A percentile compares a stretch with the other conserved stretches of the same genome.
Conservation (phyloP, 768 basidiomycete genomes). For the Hydnomerulius pinastri region DNA sequence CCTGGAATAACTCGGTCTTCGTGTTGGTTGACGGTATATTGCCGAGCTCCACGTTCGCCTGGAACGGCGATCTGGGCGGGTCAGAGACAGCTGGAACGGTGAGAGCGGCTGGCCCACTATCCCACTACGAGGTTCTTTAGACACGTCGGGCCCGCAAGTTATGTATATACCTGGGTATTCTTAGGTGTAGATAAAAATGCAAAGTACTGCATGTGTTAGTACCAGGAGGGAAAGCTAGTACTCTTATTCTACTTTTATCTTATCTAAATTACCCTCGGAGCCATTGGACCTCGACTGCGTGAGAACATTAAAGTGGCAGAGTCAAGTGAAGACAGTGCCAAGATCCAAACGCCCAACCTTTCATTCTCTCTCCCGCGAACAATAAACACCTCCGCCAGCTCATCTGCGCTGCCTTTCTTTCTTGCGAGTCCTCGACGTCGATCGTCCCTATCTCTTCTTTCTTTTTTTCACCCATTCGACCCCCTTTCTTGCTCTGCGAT, state of each 20-base stretch:
- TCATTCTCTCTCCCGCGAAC: not conserved
- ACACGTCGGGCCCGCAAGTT: too few relatives aligned
- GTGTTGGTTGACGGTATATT: not conserved
- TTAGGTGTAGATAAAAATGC: too few relatives aligned
- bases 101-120: not conserved
- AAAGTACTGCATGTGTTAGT: too few relatives aligned
- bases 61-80: too few relatives aligned
- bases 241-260: too few relatives aligned
- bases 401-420: not conserved
- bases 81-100: not conserved
- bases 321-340: too few relatives aligned
- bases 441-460: constrained; percentile 1
- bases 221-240: too few relatives aligned
- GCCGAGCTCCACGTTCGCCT: too few relatives aligned
- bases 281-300: too few relatives aligned
- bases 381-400: not conserved
- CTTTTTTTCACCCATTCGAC: not conserved
- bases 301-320: not conserved
- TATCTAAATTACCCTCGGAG: too few relatives aligned
- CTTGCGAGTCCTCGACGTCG: not conserved
- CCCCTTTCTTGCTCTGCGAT: constrained; percentile 10
- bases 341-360: not conserved
- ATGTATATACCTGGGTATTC: too few relatives aligned
- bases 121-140: too few relatives aligned
- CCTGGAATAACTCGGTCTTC: not conserved